Evolutionary conservation across 208 protist species (phyloP).

Genomic region (Acanthamoeba triangularis): DNA sequence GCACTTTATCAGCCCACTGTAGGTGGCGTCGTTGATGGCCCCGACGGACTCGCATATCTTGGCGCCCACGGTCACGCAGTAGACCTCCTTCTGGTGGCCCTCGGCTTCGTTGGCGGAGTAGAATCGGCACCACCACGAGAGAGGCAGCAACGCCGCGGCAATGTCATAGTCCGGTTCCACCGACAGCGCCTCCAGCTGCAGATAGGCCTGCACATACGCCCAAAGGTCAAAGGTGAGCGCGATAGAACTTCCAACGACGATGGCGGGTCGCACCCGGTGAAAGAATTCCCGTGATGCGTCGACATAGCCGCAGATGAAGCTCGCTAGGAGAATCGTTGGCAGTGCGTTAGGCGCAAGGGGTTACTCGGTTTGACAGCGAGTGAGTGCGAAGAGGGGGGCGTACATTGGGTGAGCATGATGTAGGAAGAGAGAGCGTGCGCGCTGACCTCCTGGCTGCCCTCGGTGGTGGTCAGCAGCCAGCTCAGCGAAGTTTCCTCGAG

Average conservation of each 20-base stretch:
- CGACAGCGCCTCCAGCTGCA: background rate
- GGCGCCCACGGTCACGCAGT: background rate
- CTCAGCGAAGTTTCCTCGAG: background rate
- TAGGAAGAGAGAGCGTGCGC: background rate
- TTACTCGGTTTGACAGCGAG: background rate
- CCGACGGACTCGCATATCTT: background rate
- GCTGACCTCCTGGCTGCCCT: conserved; percentile 8
- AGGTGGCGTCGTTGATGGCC: background rate
- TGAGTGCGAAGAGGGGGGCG: background rate
- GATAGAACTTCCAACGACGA: no score
- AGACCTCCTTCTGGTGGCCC: background rate
- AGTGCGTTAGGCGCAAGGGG: no score
- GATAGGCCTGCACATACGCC: background rate
- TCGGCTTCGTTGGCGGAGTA: background rate
- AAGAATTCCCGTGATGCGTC: background rate
- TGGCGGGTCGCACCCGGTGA: background rate
- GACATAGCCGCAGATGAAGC: background rate
- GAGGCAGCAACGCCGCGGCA: background rate
- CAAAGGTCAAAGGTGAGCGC: no score
- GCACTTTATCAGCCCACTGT: background rate
- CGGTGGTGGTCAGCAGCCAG: background rate
- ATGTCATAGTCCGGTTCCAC: background rate
- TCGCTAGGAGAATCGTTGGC: background rate
- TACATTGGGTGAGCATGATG: background rate
- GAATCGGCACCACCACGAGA: conserved; percentile 15